A percentile compares a stretch with the other conserved stretches of the same genome.
These are phyloP conservation scores for Aspergillus mulundensis DNA, from an alignment of 495 filamentous ascomycete species.

Conservation along the genomic window DNA sequence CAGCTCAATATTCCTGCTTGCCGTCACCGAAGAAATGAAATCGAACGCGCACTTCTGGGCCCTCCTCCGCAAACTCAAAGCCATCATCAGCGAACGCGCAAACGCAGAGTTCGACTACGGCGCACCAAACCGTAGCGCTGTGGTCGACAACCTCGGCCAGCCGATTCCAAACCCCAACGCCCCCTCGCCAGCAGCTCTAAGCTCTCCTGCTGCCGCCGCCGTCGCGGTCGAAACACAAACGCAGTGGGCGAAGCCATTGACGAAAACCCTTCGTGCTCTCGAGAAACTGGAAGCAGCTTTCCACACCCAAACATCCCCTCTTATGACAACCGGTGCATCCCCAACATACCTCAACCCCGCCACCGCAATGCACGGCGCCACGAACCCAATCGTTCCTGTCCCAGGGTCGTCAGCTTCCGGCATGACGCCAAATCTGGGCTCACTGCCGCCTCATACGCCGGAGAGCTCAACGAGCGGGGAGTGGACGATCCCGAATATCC, in stretches of 20 bases:
- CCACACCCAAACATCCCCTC: constrained; percentile 20
- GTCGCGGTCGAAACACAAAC: constrained; percentile 34
- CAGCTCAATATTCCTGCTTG: constrained; percentile 45
- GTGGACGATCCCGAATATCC: constrained; percentile 43
- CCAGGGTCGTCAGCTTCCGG: constrained; percentile 10
- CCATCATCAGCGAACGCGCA: constrained; percentile 43
- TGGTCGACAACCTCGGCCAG: constrained; percentile 29
- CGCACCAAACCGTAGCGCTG: constrained; percentile 9
- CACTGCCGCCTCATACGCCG: constrained; percentile 43
- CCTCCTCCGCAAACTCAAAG: constrained; percentile 37
- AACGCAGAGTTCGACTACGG: constrained; percentile 31
- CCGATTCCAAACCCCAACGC: constrained; percentile 17
- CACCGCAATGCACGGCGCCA: neutral
- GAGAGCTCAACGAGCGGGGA: constrained; percentile 47
- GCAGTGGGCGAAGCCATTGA: constrained; percentile 46
- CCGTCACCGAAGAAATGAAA: constrained; percentile 43
- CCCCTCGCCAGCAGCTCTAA: constrained; percentile 18
- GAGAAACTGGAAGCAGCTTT: constrained; percentile 44
- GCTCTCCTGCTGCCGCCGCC: constrained; percentile 16
- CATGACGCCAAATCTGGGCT: constrained; percentile 37
- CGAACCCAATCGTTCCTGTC: constrained; percentile 17
- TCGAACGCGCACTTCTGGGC: constrained; percentile 36
- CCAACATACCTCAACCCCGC: constrained; percentile 19
- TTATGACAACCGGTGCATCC: constrained; percentile 8
- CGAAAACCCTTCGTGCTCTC: constrained; percentile 44